Base-by-base conservation (phyloP, 176 grass and related monocot species). In the Aegilops speltoides region DNA sequence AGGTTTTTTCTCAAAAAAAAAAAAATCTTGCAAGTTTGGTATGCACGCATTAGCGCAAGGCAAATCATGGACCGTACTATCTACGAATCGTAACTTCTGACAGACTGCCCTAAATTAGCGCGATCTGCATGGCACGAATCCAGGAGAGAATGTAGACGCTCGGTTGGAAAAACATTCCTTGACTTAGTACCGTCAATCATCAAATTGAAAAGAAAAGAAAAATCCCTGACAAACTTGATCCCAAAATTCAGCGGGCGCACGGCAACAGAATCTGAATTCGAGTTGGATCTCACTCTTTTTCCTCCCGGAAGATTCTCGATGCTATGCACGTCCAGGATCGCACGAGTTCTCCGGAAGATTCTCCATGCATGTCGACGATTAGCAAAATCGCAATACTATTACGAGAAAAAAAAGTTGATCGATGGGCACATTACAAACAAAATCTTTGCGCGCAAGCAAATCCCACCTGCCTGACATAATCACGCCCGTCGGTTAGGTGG, bases 391-490 rank as follows among this genome's bases (percentile, higher is more conserved):
- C 11, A 4, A 45, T 0, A 45, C 3, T 11, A 10, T 13, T 13
- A 29, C 82, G 2, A 28, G 62, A 29, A 22, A 5, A 22, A 5
- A 26, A 48, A 37, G 26, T 81, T 0, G 19, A n/a, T 45, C 11
- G 48, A 29, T 64, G 28, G 13, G 46, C 66, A 15, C 54, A 22
- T 54, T 54, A 2, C 5, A 54, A 54, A 2, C 5, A 54, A 54
- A 54, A 54, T 82, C 54, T 61, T 81, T 24, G n/a, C 10, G 38
- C 7, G 16, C 52, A 86, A 82, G 84, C 78, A 86, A 86, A 4
- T 68, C 60, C 73, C 23, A 68, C 8, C 9, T 5, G 8, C 32
- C 24, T 76, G 32, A 68, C 62, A 68, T 77, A 45, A 67, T 75
- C 78, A 57, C 54, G 12, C 17, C 8, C 15, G 16, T 19, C 50